A percentile compares a stretch with the other conserved stretches of the same genome.
phyloP scores from a whole-genome alignment of 2,329 filamentous ascomycete genomes.

The Leptographium procerum region DNA sequence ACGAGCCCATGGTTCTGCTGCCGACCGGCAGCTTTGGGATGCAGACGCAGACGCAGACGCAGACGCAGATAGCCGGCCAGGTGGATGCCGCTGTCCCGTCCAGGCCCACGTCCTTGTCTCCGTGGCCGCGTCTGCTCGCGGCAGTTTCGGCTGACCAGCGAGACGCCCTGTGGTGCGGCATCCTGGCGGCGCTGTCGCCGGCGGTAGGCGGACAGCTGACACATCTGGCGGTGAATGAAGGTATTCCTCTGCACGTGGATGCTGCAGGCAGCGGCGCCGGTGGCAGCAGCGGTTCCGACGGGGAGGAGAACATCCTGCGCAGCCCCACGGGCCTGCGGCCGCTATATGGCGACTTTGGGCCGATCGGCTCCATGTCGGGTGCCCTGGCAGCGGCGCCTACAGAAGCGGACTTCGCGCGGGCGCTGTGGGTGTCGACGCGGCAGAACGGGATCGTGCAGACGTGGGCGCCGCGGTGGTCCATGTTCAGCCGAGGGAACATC shows the following conservation, averaged over 20 bases:
- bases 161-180: slow-evolving; percentile 32
- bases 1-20: slow-evolving; percentile 50
- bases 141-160: slow-evolving; percentile 14
- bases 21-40: slow-evolving; percentile 47
- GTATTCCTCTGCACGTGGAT: slow-evolving; percentile 38
- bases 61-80: too few species aligned
- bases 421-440: slow-evolving; percentile 68
- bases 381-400: slow-evolving; percentile 22
- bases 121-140: slow-evolving; percentile 29
- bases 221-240: slow-evolving; percentile 49
- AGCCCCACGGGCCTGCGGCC: slow-evolving; percentile 59
- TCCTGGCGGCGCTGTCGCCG: slow-evolving; percentile 34
- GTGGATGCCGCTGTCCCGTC: too few species aligned
- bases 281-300: background rate
- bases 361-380: too few species aligned
- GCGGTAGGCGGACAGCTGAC: slow-evolving; percentile 34
- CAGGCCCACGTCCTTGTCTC: too few species aligned
- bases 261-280: background rate
- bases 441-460: slow-evolving; percentile 74
- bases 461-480: slow-evolving; percentile 84
- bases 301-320: slow-evolving; percentile 58
- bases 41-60: too few species aligned
- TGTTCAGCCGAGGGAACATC: slow-evolving; percentile 89
- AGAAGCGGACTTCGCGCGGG: slow-evolving; percentile 44
- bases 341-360: slow-evolving; percentile 66